These are phyloP conservation scores for Xylaria grammica DNA, from an alignment of 495 filamentous ascomycete species.

Conservation along the genomic window DNA sequence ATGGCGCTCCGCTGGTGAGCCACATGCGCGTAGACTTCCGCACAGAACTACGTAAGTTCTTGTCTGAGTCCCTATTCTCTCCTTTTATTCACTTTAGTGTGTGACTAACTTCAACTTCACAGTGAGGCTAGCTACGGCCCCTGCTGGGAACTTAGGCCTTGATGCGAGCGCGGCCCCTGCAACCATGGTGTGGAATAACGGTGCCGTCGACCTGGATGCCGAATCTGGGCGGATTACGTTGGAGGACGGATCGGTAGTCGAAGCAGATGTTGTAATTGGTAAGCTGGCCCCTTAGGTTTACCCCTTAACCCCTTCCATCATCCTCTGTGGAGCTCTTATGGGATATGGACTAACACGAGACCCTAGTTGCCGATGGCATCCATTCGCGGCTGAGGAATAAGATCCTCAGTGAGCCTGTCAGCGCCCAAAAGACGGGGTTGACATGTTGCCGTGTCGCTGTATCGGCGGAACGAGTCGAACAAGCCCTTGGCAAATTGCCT, in stretches of 20 bases:
- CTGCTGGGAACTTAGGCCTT: constrained; percentile 34
- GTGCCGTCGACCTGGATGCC: constrained; percentile 44
- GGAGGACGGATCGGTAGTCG: constrained; percentile 39
- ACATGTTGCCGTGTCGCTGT: constrained; percentile 59
- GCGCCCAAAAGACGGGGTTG: constrained; percentile 54
- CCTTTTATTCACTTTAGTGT: background rate
- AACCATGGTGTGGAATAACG: constrained; percentile 33
- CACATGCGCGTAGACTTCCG: constrained; percentile 55
- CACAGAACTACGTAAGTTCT: constrained; percentile 30
- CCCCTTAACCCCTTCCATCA: background rate
- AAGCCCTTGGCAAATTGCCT: constrained; percentile 34
- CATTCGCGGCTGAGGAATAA: constrained; percentile 50
- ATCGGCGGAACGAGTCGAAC: constrained; percentile 45
- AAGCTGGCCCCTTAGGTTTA: background rate
- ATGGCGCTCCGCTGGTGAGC: constrained; percentile 44
- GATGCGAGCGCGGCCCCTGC: constrained; percentile 30
- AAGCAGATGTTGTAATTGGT: constrained; percentile 54
- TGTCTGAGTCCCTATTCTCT: background rate
- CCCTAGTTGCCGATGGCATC: constrained; percentile 52
- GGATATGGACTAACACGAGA: background rate
- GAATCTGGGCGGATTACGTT: constrained; percentile 42
- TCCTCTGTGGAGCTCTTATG: no score
- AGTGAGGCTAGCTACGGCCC: constrained; percentile 36
- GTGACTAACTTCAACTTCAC: no score
- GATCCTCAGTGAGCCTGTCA: constrained; percentile 40